Percentiles rank a stretch among this genome's conserved stretches.
Evolutionary conservation across 2,329 filamentous ascomycete genomes (phyloP).

Genomic region (Didymellaceae sp.): DNA sequence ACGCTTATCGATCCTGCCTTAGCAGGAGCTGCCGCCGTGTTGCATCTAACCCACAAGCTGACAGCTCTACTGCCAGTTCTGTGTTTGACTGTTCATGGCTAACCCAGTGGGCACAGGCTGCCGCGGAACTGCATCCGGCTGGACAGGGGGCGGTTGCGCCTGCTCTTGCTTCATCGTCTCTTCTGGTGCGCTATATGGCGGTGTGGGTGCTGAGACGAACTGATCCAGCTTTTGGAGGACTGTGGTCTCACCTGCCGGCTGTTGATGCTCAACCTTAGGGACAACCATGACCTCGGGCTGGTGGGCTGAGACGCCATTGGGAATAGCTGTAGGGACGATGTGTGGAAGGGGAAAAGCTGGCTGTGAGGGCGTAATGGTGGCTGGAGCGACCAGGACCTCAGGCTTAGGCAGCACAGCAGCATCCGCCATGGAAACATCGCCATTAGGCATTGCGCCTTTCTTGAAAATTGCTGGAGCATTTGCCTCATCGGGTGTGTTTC

Average conservation of each 20-base stretch:
- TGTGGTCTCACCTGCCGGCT: conserved; percentile 6
- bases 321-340: not conserved
- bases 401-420: not conserved
- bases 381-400: not conserved
- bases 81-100: conserved; percentile 9
- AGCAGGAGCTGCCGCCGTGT: not conserved
- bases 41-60: not conserved
- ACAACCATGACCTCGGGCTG: not conserved
- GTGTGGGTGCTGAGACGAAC: conserved; percentile 30
- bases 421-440: not conserved
- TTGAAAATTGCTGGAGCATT: too few relatives aligned
- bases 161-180: conserved; percentile 14
- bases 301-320: conserved; percentile 17
- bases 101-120: not conserved
- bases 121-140: not conserved
- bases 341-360: conserved; percentile 4
- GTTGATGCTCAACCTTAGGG: conserved; percentile 10
- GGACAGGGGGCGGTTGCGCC: not conserved
- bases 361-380: not conserved
- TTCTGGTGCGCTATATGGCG: conserved; percentile 30
- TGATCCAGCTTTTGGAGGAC: conserved; percentile 19
- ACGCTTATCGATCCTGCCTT: not conserved
- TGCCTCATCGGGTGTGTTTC: too few relatives aligned
- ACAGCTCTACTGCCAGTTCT: conserved; percentile 29
- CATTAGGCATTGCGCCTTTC: not conserved